These are phyloP conservation scores for Narthecium ossifragum DNA, from an alignment of 106 monocot genomes.

Conservation along the genomic window DNA sequence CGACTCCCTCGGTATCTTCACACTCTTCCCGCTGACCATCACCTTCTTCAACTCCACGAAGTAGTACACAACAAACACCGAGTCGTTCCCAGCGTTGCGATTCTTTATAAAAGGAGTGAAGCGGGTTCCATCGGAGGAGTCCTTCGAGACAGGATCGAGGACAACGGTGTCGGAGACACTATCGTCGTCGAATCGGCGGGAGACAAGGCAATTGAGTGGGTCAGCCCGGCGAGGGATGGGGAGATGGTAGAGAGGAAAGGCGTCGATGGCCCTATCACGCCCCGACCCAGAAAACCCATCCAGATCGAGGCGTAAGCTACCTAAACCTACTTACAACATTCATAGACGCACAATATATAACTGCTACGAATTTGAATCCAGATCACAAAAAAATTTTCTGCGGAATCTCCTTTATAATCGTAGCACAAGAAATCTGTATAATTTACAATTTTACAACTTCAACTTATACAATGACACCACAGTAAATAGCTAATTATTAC, in stretches of 20 bases:
- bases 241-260: conserved; percentile 43
- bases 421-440: no score
- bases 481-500: no score
- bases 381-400: no score
- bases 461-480: no score
- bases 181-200: conserved; percentile 55
- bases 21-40: conserved; percentile 55
- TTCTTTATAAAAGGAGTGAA: conserved; percentile 54
- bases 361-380: no score
- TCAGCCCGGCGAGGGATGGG: conserved; percentile 42
- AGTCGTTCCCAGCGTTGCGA: conserved; percentile 9
- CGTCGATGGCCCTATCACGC: no score
- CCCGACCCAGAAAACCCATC: no score
- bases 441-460: no score
- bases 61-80: conserved; percentile 64
- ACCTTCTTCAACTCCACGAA: conserved; percentile 47
- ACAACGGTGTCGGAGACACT: conserved; percentile 39
- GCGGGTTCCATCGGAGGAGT: conserved; percentile 11
- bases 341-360: no score
- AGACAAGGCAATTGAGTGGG: conserved; percentile 87
- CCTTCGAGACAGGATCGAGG: conserved; percentile 24
- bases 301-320: no score
- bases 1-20: conserved; percentile 26
- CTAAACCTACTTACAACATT: no score
- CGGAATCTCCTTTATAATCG: no score